phyloP scores from a whole-genome alignment of 768 basidiomycete species.

The Rhizopogon sp. region DNA sequence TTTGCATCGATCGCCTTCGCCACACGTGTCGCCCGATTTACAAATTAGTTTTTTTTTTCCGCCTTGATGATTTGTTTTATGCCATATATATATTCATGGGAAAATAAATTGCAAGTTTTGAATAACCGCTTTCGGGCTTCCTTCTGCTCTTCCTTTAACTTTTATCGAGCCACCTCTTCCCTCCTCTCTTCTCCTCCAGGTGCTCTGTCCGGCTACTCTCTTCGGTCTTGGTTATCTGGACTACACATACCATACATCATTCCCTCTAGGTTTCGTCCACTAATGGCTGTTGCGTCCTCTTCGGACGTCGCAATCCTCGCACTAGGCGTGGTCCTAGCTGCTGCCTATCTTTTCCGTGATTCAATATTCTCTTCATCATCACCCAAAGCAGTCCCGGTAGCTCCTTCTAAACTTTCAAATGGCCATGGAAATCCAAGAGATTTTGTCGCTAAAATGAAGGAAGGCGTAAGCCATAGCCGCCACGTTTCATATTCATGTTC shows the following conservation, averaged over 20 bases:
- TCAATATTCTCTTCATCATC: slow-evolving; percentile 68
- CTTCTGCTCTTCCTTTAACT: slow-evolving; percentile 4
- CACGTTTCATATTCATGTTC: slow-evolving; percentile 3
- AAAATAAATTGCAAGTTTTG: no score
- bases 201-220: background rate
- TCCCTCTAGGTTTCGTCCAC: slow-evolving; percentile 12
- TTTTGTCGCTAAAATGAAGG: slow-evolving; percentile 93
- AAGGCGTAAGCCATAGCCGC: slow-evolving; percentile 58
- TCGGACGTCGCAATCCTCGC: slow-evolving; percentile 72
- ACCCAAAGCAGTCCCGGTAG: slow-evolving; percentile 47
- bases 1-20: no score
- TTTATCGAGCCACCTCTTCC: background rate
- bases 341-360: slow-evolving; percentile 79
- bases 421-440: slow-evolving; percentile 87
- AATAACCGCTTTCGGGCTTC: background rate
- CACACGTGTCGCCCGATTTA: no score
- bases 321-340: slow-evolving; percentile 72
- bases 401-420: slow-evolving; percentile 44
- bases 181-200: background rate
- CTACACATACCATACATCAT: background rate
- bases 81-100: no score
- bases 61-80: no score
- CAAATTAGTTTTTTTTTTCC: no score
- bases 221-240: background rate
- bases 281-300: slow-evolving; percentile 57